Evolutionary conservation across 768 basidiomycete genomes (phyloP), one percentile per base, ranked within the genome.

Genomic region (Leucosporidium scottii): DNA sequence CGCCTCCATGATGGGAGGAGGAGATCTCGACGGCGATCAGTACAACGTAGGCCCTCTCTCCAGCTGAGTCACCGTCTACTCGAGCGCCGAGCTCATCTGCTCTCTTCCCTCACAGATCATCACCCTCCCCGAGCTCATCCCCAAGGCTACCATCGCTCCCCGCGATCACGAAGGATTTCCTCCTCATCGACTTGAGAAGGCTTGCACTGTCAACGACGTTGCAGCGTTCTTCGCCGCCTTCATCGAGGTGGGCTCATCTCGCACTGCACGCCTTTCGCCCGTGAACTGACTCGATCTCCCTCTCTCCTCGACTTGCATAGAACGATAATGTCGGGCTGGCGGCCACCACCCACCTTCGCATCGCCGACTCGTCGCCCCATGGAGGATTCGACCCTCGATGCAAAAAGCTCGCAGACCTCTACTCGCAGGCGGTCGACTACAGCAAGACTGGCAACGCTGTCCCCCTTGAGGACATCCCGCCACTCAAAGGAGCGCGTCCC

Each of bases 1-100:
- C 20, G 27, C 62, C 1, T 61, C 59, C 4, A 60, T 51, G 62
- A 70, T 70, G 69, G 69, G 69, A 3, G 69, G 65, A 10, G 69
- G 69, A 20, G 67, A 68, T 23, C 55, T 61, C 53, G 67, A 68
- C 25, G 67, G 67, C 20, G 67, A 59, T 44, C 34, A 23, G 47
- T 64, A 30, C 31, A 27, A 61, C n/a, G 23, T 50, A 23, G 9
- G 44, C 5, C 23, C 5, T 2, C 20, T 3, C 44, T 27, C 4
- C 4, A 6, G 23, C 44, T 15, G 7, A 25, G 9, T n/a, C 13
- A 4, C 23, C 3, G 8, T 44, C 10, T 12, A 8, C 39, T 2
- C 39, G 8, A 44, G 34, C 34, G 34, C 34, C 39, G 39, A 44
- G 39, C 39, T 44, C 8, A 44, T 3, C 3, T 44, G n/a, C n/a